phyloP scores from a whole-genome alignment of 73 alveolate species.

The Symbiodinium natans region DNA sequence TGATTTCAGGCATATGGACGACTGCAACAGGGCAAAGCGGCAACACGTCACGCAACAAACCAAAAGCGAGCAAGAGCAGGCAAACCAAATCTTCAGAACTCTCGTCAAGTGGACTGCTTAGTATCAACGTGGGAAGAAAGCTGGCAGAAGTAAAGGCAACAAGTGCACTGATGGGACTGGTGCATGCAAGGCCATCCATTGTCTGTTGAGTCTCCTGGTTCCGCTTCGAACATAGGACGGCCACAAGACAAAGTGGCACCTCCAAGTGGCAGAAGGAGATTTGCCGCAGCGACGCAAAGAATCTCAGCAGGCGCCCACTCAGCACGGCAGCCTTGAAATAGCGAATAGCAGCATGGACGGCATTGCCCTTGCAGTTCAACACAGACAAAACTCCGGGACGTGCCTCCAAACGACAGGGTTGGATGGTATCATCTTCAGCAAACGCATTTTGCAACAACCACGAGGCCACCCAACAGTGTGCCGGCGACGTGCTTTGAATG shows the following conservation, averaged over 20 bases:
- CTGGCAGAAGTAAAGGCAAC: too few relatives aligned
- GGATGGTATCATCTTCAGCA: not conserved
- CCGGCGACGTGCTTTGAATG: not conserved
- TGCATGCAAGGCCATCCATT: too few relatives aligned
- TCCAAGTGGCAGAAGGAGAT: constrained; percentile 30
- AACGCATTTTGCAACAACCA: constrained; percentile 82
- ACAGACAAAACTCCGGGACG: not conserved
- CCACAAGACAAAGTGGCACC: too few relatives aligned
- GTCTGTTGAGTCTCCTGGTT: too few relatives aligned
- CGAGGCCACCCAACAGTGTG: constrained; percentile 38
- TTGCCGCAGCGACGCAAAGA: constrained; percentile 72
- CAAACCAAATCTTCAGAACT: not conserved
- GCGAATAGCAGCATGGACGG: not conserved
- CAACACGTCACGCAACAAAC: not conserved
- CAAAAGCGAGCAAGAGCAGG: not conserved
- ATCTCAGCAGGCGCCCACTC: constrained; percentile 63
- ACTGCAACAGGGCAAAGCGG: too few relatives aligned
- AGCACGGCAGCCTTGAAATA: constrained; percentile 38
- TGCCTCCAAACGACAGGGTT: not conserved
- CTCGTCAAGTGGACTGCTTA: too few relatives aligned
- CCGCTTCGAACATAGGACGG: too few relatives aligned
- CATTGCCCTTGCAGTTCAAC: not conserved
- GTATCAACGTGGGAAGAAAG: too few relatives aligned
- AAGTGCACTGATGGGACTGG: too few relatives aligned
- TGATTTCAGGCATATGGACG: too few relatives aligned